A percentile compares a stretch with the other conserved stretches of the same genome.
Evolutionary conservation across 2,329 filamentous ascomycete species (phyloP).

Genomic region (Basipetospora sp.): DNA sequence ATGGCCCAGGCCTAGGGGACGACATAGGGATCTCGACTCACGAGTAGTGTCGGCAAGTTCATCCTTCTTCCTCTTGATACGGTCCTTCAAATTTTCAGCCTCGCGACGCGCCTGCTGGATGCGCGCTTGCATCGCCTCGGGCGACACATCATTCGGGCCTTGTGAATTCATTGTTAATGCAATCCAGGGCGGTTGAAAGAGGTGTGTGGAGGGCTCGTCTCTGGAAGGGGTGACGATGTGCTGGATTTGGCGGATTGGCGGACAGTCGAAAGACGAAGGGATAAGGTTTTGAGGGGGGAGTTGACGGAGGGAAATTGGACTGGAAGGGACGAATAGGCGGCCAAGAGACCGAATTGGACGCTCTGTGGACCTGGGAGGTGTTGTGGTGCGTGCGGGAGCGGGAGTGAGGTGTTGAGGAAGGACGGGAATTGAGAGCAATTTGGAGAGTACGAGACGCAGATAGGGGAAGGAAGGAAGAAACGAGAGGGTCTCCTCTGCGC

Average conservation of each 20-base stretch:
- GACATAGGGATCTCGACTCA: slow-evolving; percentile 38
- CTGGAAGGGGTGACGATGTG: not conserved
- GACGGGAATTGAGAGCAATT: not conserved
- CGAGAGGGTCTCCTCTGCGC: too few species aligned
- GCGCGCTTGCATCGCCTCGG: slow-evolving; percentile 78
- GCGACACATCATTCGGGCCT: slow-evolving; percentile 48
- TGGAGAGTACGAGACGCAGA: not conserved
- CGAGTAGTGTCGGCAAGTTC: slow-evolving; percentile 93
- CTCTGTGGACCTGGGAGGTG: slow-evolving; percentile 3
- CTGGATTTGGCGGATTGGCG: slow-evolving; percentile 3
- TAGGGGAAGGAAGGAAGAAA: too few species aligned
- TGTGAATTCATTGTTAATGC: slow-evolving; percentile 37
- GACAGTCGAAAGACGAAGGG: slow-evolving; percentile 2
- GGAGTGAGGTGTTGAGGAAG: not conserved
- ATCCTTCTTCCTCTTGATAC: slow-evolving; percentile 99
- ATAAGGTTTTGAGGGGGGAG: not conserved
- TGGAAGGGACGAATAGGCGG: slow-evolving; percentile 6
- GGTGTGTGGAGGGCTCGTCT: slow-evolving; percentile 1
- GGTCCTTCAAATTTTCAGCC: slow-evolving; percentile 92
- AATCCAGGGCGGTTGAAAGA: not conserved
- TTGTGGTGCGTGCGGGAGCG: slow-evolving; percentile 5
- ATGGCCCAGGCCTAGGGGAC: too few species aligned
- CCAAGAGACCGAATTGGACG: slow-evolving; percentile 2
- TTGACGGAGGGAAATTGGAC: slow-evolving; percentile 4
- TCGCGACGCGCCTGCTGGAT: slow-evolving; percentile 88